phyloP scores from a whole-genome alignment of 2,329 filamentous ascomycete genomes.

The Nannizziopsis arthrosporioides region DNA sequence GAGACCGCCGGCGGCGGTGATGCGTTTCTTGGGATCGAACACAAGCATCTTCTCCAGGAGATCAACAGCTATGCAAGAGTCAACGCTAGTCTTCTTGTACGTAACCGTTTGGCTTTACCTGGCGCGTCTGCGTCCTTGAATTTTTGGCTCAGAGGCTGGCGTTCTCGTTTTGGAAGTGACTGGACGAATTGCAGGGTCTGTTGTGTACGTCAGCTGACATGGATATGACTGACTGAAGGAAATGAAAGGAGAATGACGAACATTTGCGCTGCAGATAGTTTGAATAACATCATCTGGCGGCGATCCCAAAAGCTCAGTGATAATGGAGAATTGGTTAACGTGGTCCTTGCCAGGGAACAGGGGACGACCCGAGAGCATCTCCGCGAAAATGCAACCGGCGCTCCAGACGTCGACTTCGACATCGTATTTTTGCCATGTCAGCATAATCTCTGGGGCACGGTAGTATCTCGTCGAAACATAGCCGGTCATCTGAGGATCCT shows the following conservation, averaged over 20 bases:
- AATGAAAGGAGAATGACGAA: conserved; percentile 35
- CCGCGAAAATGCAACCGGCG: conserved; percentile 95
- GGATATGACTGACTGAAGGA: too few relatives aligned
- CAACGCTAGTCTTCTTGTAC: neutral
- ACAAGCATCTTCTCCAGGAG: conserved; percentile 94
- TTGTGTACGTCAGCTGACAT: conserved; percentile 16
- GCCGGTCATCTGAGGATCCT: conserved; percentile 98
- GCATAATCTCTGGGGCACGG: conserved; percentile 97
- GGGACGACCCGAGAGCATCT: conserved; percentile 91
- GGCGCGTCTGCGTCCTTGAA: conserved; percentile 88
- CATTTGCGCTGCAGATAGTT: conserved; percentile 96
- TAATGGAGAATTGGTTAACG: conserved; percentile 99
- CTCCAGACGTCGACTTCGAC: conserved; percentile 99
- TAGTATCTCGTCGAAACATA: conserved; percentile 99
- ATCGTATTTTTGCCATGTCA: conserved; percentile 99
- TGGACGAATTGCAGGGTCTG: conserved; percentile 95
- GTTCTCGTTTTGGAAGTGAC: conserved; percentile 86
- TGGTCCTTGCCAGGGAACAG: conserved; percentile 98
- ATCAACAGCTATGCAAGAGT: conserved; percentile 57
- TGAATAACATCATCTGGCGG: conserved; percentile 97
- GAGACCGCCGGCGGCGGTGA: conserved; percentile 75
- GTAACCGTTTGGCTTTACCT: conserved; percentile 43
- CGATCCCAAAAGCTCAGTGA: conserved; percentile 90
- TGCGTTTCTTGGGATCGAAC: conserved; percentile 92
- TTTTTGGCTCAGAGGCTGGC: conserved; percentile 73